Evolutionary conservation across 2,329 filamentous ascomycete genomes (phyloP).

Genomic region (Raffaelea albimanens): DNA sequence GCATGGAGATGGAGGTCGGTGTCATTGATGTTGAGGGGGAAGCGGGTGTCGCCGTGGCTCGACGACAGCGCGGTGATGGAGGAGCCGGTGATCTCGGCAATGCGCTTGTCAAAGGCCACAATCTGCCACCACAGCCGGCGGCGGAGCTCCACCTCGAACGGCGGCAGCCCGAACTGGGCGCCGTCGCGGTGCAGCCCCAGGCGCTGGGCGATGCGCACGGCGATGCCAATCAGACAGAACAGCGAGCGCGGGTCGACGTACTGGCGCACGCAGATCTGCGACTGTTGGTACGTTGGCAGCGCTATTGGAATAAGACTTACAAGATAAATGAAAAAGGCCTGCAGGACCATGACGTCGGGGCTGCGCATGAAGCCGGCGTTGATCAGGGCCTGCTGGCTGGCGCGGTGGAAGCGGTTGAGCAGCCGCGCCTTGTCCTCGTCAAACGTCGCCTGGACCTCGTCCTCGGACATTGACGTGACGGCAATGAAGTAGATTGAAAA

Average conservation of each 20-base stretch:
- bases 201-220: constrained; percentile 57
- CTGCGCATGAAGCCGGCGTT: constrained; percentile 59
- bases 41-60: constrained; percentile 41
- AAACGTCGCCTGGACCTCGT: constrained; percentile 41
- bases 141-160: constrained; percentile 61
- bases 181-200: constrained; percentile 61
- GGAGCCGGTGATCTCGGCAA: constrained; percentile 56
- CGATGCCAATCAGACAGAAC: constrained; percentile 54
- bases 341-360: constrained; percentile 54
- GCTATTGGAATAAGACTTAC: constrained; percentile 30
- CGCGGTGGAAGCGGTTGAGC: constrained; percentile 43
- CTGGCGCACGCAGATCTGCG: constrained; percentile 45
- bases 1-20: constrained; percentile 48
- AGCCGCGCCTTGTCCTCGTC: constrained; percentile 42
- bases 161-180: constrained; percentile 36
- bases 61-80: constrained; percentile 45
- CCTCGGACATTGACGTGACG: constrained; percentile 47
- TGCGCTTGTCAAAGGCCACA: constrained; percentile 57
- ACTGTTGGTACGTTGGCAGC: constrained; percentile 18
- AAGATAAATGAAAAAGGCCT: constrained; percentile 59
- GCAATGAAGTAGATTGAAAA: constrained; percentile 56
- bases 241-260: constrained; percentile 51
- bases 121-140: constrained; percentile 67
- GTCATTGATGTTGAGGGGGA: constrained; percentile 54
- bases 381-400: constrained; percentile 54